Base-by-base conservation (phyloP, 441 rosid genomes). In the Hura crepitans region DNA sequence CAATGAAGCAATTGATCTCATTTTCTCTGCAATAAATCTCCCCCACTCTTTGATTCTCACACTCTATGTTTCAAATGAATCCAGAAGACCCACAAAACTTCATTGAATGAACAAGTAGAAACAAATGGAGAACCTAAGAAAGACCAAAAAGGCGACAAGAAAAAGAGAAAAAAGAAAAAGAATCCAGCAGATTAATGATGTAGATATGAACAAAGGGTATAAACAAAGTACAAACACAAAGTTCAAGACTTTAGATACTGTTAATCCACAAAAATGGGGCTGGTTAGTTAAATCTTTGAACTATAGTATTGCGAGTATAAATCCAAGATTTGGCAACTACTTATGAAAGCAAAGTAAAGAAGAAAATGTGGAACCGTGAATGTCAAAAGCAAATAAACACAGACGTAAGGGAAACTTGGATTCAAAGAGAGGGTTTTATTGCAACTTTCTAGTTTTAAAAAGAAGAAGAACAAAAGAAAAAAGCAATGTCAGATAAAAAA, bases 351-450 rank as follows among this genome's bases (percentile, higher is more conserved):
- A 84, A 83, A 73, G 66, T 31, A 61, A 55, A 77, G 75, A 74
- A 62, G 69, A 77, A 59, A 70, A 69, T 46, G 73, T 61, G 71
- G 79, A 51, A 72, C 61, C 65, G 80, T 72, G 72, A 68, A 72
- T 62, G 57, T 33, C 65, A 69, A 76, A 77, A 75, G 66, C 50
- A 66, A 67, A 62, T 65, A 76, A 68, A 59, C 75, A 65, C 67
- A 76, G 75, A 75, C 64, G 78, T 71, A 78, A 78, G 69, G 79
- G 80, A 86, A 80, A 81, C 97, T 89, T 91, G 81, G 91, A 87
- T 87, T 93, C 85, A 86, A 91, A 93, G 93, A 85, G 83, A 89
- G 84, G 90, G 78, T 79, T 65, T 75, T 59, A 51, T 45, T 68
- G 11, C 68, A 20, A 51, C 62, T 76, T 68, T 23, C 73, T 45